Evolutionary conservation across 768 basidiomycete genomes (phyloP).

Genomic region (Saitozyma podzolica): DNA sequence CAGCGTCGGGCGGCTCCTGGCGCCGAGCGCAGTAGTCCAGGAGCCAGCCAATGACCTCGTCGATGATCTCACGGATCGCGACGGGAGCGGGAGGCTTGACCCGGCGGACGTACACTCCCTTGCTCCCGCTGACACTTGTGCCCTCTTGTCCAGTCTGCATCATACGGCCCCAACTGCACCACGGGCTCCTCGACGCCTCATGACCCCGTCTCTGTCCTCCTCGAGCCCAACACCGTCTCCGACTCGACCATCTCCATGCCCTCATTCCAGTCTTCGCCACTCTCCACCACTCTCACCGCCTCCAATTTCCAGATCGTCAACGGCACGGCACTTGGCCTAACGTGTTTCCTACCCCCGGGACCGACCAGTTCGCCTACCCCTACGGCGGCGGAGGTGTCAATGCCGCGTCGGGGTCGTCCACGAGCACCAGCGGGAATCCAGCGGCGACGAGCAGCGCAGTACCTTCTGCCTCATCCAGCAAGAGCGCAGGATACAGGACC

Average conservation of each 20-base stretch:
- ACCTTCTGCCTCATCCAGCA: too few species aligned
- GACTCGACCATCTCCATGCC: constrained; percentile 38
- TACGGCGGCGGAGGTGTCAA: constrained; percentile 33
- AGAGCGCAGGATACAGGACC: too few species aligned
- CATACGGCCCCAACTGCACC: constrained; percentile 41
- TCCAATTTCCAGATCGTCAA: constrained; percentile 15
- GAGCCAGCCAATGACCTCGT: too few species aligned
- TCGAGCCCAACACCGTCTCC: constrained; percentile 18
- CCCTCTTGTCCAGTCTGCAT: constrained; percentile 19
- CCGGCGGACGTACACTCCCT: too few species aligned
- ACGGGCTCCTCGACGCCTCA: constrained; percentile 25
- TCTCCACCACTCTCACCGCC: not conserved
- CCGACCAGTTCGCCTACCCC: constrained; percentile 25
- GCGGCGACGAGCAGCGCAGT: too few species aligned
- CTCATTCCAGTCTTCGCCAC: not conserved
- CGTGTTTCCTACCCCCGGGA: constrained; percentile 29
- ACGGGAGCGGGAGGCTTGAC: too few species aligned
- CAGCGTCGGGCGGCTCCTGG: too few species aligned
- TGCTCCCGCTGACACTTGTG: too few species aligned
- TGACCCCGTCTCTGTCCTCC: constrained; percentile 23
- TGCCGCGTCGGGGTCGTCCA: not conserved
- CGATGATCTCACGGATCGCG: too few species aligned
- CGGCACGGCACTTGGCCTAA: constrained; percentile 37
- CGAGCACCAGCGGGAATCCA: not conserved
- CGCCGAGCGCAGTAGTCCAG: too few species aligned